phyloP scores from a whole-genome alignment of 1,284 basidiomycete species.

The Apiotrichum siamense region DNA sequence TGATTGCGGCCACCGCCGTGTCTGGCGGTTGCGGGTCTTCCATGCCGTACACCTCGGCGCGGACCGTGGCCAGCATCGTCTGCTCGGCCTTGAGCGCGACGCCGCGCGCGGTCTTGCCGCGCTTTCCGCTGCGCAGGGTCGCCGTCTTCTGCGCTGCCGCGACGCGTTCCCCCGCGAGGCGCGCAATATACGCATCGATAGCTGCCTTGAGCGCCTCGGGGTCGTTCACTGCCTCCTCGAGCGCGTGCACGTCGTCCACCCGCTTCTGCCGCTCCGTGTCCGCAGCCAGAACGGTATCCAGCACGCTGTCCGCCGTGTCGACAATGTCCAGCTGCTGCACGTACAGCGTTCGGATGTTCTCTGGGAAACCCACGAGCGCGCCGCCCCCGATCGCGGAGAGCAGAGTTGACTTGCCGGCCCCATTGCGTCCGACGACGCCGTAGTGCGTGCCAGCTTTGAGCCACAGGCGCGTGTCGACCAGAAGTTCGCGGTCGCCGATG shows the following conservation, averaged over 20 bases:
- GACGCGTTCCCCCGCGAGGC: conserved; percentile 9
- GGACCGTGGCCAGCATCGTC: conserved; percentile 11
- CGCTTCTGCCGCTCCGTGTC: conserved; percentile 11
- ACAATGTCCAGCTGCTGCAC: conserved; percentile 85
- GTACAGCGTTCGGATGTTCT: conserved; percentile 85
- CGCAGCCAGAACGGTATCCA: neutral
- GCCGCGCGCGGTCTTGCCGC: conserved; percentile 19
- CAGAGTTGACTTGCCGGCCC: conserved; percentile 55
- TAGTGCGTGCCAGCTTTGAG: conserved; percentile 55
- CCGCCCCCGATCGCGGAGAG: conserved; percentile 64
- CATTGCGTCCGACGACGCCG: conserved; percentile 55
- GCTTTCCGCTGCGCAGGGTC: conserved; percentile 11
- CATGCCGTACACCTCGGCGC: conserved; percentile 4
- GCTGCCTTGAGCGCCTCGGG: neutral
- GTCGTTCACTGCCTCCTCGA: conserved; percentile 5
- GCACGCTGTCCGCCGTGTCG: conserved; percentile 53
- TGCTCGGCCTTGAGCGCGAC: conserved; percentile 14
- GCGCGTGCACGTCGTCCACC: neutral
- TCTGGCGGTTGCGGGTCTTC: neutral
- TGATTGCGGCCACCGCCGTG: conserved; percentile 4
- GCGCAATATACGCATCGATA: conserved; percentile 1
- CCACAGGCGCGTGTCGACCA: conserved; percentile 54
- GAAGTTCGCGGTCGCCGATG: conserved; percentile 53
- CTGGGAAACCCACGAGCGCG: conserved; percentile 61
- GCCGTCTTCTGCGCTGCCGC: conserved; percentile 14